phyloP scores from a whole-genome alignment of 768 basidiomycete species.

The Suillus subluteus region DNA sequence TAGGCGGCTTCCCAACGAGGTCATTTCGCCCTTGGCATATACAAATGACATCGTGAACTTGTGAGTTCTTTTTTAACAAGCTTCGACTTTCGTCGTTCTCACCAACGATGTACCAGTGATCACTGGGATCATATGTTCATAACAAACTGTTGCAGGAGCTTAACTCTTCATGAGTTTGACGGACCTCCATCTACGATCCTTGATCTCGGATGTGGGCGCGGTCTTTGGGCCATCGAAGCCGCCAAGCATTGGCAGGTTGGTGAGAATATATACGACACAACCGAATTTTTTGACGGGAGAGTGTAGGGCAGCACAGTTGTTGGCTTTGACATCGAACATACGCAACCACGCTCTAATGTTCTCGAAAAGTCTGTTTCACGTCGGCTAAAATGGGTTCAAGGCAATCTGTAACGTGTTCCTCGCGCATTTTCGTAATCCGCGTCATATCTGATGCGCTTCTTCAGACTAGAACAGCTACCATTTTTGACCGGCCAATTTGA shows the following conservation, averaged over 20 bases:
- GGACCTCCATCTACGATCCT: slow-evolving; percentile 56
- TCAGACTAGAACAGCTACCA: slow-evolving; percentile 66
- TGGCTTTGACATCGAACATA: slow-evolving; percentile 59
- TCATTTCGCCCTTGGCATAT: slow-evolving; percentile 61
- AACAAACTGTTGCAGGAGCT: slow-evolving; percentile 45
- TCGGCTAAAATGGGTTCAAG: slow-evolving; percentile 68
- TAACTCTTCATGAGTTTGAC: slow-evolving; percentile 60
- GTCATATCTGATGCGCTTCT: slow-evolving; percentile 14
- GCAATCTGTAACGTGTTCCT: slow-evolving; percentile 56
- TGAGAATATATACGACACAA: slow-evolving; percentile 3
- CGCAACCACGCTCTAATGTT: slow-evolving; percentile 53
- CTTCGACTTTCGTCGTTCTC: slow-evolving; percentile 3
- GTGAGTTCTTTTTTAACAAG: slow-evolving; percentile 41
- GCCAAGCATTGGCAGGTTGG: slow-evolving; percentile 68
- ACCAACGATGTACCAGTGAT: slow-evolving; percentile 46
- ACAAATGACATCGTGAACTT: slow-evolving; percentile 53
- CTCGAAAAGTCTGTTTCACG: slow-evolving; percentile 44
- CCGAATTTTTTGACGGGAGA: slow-evolving; percentile 10
- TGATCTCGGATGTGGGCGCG: slow-evolving; percentile 74
- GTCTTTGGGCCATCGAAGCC: slow-evolving; percentile 72
- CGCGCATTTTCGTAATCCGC: slow-evolving; percentile 3
- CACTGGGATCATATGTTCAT: slow-evolving; percentile 76
- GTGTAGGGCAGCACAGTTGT: slow-evolving; percentile 55
- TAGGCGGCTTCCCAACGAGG: slow-evolving; percentile 49
- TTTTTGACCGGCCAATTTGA: slow-evolving; percentile 63